Base-by-base conservation (phyloP, 2,329 filamentous ascomycete species). In the Xylariaceae sp. region DNA sequence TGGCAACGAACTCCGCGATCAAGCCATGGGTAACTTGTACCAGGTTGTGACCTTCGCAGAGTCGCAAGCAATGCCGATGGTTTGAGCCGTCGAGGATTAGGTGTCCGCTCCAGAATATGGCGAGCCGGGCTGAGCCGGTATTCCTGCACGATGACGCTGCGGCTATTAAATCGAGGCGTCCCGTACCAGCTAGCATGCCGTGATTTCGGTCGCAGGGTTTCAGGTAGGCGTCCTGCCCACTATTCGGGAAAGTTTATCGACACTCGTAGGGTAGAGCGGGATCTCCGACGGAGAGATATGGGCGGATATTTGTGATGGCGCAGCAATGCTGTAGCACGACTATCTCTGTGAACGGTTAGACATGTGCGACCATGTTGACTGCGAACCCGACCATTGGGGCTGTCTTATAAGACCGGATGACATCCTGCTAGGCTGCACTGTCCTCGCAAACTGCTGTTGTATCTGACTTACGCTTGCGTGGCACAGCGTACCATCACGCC, bases 381-480 rank as follows among this genome's bases (percentile, higher is more conserved):
- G 18, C 40, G 42, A 50, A 45, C 51, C 34, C 51, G 37, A 53
- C 43, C 42, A 49, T 40, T 36, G 21, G 47, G 41, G 30, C 39
- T 46, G 34, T 48, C 36, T 50, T 49, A 53, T 50, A 41, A 49
- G 46, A 34, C 40, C 46, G 40, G 42, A 51, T 45, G 26, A 32
- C 42, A 45, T 40, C 26, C 39, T 45, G 36, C 40, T 43, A 39
- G 48, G 47, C 49, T 51, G 36, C 53, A 51, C 39, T 26, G 45
- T 41, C 39, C 47, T 60, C 57, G 55, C 59, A 56, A 61, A 56
- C 53, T 56, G 49, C 54, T 53, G 57, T 61, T 54, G 43, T 49
- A 53, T 53, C 29, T 49, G 36, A 43, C 50, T 47, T 51, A 50
- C 46, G 54, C 50, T 47, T 56, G 49, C 43, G 47, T 54, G 42